A percentile compares a stretch with the other conserved stretches of the same genome.
Conservation (phyloP, 164 flowering plant species). For the Vitis amurensis region DNA sequence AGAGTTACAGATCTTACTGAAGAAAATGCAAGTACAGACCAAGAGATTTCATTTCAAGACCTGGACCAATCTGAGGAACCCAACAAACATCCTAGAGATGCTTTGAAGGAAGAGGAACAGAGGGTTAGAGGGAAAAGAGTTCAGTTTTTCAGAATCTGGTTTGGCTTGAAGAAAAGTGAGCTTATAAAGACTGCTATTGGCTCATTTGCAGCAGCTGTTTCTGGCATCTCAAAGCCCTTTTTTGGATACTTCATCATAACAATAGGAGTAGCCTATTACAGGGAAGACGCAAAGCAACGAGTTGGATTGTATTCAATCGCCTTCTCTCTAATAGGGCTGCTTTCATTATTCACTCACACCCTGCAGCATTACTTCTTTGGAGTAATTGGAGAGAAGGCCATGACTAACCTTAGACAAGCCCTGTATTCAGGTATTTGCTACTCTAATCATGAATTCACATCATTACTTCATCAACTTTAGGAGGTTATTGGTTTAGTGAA, state of each 20-base stretch:
- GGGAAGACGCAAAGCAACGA: constrained; percentile 26
- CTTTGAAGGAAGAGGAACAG: constrained; percentile 16
- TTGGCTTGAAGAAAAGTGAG: constrained; percentile 30
- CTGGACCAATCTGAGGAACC: constrained; percentile 15
- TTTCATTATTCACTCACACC: constrained; percentile 55
- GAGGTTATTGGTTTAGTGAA: too few species aligned
- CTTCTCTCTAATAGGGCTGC: constrained; percentile 50
- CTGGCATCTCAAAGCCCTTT: constrained; percentile 75
- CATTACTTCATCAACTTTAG: neutral
- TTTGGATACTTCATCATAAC: constrained; percentile 77
- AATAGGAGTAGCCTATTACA: constrained; percentile 61
- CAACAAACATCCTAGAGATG: constrained; percentile 5
- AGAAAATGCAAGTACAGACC: constrained; percentile 18
- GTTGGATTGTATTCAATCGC: constrained; percentile 49
- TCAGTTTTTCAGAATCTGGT: constrained; percentile 50
- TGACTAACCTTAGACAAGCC: constrained; percentile 55
- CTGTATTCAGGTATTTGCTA: constrained; percentile 49
- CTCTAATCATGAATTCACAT: neutral
- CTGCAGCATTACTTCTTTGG: constrained; percentile 71
- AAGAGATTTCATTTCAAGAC: constrained; percentile 17
- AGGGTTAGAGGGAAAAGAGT: constrained; percentile 1
- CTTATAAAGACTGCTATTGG: constrained; percentile 44
- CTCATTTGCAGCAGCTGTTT: constrained; percentile 62
- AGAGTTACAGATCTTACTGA: constrained; percentile 24
- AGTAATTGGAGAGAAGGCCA: constrained; percentile 68